These are phyloP conservation scores for Sporopachydermia quercuum DNA, from an alignment of 805 yeast genomes.

Conservation along the genomic window DNA sequence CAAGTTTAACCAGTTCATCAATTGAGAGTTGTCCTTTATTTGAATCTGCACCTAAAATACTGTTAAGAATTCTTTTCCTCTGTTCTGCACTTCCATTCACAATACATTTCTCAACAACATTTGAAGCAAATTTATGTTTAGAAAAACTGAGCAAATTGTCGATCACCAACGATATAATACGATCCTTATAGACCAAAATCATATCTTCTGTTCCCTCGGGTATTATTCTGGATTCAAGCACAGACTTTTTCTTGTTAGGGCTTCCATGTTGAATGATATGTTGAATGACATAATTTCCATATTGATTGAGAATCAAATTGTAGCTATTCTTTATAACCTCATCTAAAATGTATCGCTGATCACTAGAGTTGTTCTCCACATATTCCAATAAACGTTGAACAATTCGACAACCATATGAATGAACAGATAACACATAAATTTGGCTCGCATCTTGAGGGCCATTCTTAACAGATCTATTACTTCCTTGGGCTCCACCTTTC, in stretches of 20 bases:
- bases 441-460: slow-evolving; percentile 21
- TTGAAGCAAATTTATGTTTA: slow-evolving; percentile 95
- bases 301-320: slow-evolving; percentile 83
- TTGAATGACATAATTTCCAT: slow-evolving; percentile 95
- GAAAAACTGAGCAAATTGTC: slow-evolving; percentile 67
- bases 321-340: slow-evolving; percentile 63
- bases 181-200: slow-evolving; percentile 23
- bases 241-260: slow-evolving; percentile 3
- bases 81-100: slow-evolving; percentile 53
- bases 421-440: slow-evolving; percentile 78
- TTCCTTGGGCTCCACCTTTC: slow-evolving; percentile 9
- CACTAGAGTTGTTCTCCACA: slow-evolving; percentile 34
- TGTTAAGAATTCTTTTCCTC: slow-evolving; percentile 45
- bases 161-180: slow-evolving; percentile 51
- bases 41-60: slow-evolving; percentile 32
- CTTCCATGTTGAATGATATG: slow-evolving; percentile 80
- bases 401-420: slow-evolving; percentile 96
- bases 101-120: slow-evolving; percentile 91
- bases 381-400: slow-evolving; percentile 83
- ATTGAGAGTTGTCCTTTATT: slow-evolving; percentile 20
- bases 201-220: slow-evolving; percentile 29
- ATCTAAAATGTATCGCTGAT: slow-evolving; percentile 49
- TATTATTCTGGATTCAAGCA: no score
- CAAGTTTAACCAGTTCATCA: slow-evolving; percentile 13
- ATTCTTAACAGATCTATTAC: no score